These are phyloP conservation scores for Mentha longifolia DNA, from an alignment of 257 asterid genomes.

Conservation along the genomic window DNA sequence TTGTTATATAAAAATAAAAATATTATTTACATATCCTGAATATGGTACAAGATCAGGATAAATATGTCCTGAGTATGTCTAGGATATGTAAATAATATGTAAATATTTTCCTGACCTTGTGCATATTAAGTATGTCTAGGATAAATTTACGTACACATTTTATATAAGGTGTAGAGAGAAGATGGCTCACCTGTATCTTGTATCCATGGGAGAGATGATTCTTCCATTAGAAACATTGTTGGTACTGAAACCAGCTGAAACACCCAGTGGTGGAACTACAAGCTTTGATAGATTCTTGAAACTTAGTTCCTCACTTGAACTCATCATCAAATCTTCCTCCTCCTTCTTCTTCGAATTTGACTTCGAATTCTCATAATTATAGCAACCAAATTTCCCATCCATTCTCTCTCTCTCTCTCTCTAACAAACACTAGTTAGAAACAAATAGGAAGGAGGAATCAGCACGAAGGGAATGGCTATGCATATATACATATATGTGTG, in stretches of 20 bases:
- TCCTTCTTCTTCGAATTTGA: constrained; percentile 21
- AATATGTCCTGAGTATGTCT: too few relatives aligned
- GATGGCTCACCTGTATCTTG: constrained; percentile 62
- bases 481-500: too few relatives aligned
- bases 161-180: neutral
- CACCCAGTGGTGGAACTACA: constrained; percentile 85
- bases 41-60: too few relatives aligned
- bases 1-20: too few relatives aligned
- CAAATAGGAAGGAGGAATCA: too few relatives aligned
- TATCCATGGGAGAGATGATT: constrained; percentile 72
- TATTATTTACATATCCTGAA: too few relatives aligned
- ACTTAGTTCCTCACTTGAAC: constrained; percentile 51
- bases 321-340: neutral
- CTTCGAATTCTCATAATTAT: neutral
- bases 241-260: constrained; percentile 41
- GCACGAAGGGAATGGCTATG: too few relatives aligned
- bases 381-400: constrained; percentile 28
- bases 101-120: too few relatives aligned
- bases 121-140: too few relatives aligned
- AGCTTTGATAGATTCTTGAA: constrained; percentile 70
- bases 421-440: too few relatives aligned
- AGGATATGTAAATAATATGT: too few relatives aligned
- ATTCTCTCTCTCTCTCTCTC: neutral
- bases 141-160: too few relatives aligned
- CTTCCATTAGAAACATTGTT: constrained; percentile 36